Evolutionary conservation across 345 rosid species (phyloP), one percentile per base, ranked within the genome.

Genomic region (Trapa incisa): DNA sequence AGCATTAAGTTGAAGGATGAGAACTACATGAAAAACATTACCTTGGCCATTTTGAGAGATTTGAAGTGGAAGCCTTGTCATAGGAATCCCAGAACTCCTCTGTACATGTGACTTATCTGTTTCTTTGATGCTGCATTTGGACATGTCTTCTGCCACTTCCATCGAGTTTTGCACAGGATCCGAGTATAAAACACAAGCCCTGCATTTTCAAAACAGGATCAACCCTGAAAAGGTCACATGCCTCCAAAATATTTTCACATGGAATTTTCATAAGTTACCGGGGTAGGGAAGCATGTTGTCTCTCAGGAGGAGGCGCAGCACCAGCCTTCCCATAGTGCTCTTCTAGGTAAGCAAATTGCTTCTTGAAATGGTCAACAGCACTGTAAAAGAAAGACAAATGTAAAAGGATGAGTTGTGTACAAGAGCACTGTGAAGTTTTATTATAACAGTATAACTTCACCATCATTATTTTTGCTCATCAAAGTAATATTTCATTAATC

Each of bases 291-390:
- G 97, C 91, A 70, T 90, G 98, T 72, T 90, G 97, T 78, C 98
- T 87, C 79, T 90, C 97, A 0, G 82, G 97, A 57, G 98, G 92
- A 72, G 81, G 70, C 75, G 74, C 96, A 72, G 89, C 75, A 60
- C 89, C 76, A 69, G 96, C 90, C 71, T 90, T 93, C 75, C 83
- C 92, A 70, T 89, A 89, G 77, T 89, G 96, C 79, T 92, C 98
- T 81, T 92, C 98, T 4, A 89, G 93, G 81, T 65, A 89, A 56
- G 98, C 91, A 84, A 92, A 92, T 68, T 92, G 98, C 85, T 92
- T 92, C 82, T 92, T 89, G 72, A 92, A 92, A 85, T 92, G 96
- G 61, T 92, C 98, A 64, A 89, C 98, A 3, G 98, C 98, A 80
- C 98, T 92, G 86, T 84, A 80, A 53, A 47, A 29, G 64, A 65